Evolutionary conservation across 352 stramenopile species (phyloP).

Genomic region (Aphanomyces cochlioides): DNA sequence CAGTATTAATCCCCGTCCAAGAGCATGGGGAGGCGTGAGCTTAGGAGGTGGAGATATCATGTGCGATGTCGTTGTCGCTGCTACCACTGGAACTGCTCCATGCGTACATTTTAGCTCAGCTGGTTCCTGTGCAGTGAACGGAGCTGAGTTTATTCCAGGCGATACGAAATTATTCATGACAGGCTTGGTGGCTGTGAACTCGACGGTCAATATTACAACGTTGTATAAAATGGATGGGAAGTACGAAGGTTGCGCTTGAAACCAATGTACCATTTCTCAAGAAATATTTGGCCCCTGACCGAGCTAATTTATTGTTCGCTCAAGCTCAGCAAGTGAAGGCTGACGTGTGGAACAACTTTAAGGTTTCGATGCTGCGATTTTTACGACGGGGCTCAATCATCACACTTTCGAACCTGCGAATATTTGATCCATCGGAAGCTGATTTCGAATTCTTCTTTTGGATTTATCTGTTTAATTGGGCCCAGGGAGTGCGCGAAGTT

Average conservation of each 20-base stretch:
- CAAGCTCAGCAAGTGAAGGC: not conserved
- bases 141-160: not conserved
- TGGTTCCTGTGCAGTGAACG: not conserved
- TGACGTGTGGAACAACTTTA: not conserved
- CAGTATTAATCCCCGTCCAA: not conserved
- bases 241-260: not conserved
- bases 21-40: not conserved
- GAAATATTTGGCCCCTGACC: not conserved
- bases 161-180: not conserved
- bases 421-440: not conserved
- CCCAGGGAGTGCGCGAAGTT: slow-evolving; percentile 15
- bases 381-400: not conserved
- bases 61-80: not conserved
- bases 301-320: not conserved
- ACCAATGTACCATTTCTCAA: not conserved
- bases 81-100: not conserved
- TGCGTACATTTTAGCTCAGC: not conserved
- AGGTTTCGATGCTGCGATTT: not conserved
- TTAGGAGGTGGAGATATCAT: not conserved
- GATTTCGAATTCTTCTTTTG: slow-evolving; percentile 18
- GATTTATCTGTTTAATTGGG: slow-evolving; percentile 21
- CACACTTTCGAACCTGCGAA: not conserved
- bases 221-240: not conserved
- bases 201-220: not conserved
- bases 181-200: not conserved